phyloP scores from a whole-genome alignment of 2,329 filamentous ascomycete species.

The Claviceps arundinis region DNA sequence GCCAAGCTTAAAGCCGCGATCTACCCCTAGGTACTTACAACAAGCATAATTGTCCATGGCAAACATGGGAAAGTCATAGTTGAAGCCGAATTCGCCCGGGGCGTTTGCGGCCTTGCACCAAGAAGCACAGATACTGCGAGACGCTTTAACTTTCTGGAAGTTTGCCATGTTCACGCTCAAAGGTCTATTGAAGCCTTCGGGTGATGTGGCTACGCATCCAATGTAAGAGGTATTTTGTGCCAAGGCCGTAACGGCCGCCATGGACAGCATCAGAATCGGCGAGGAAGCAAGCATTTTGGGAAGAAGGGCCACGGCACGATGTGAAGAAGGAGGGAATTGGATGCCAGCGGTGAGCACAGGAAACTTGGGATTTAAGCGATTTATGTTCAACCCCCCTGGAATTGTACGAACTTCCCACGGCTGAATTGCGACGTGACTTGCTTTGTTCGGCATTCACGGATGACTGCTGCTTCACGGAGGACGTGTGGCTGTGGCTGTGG shows the following conservation, averaged over 20 bases:
- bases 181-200: neutral
- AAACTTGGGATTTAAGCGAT: too few species aligned
- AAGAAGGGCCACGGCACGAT: neutral
- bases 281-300: neutral
- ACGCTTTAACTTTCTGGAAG: neutral
- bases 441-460: too few species aligned
- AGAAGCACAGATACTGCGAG: neutral
- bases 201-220: neutral
- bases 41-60: neutral
- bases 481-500: too few species aligned
- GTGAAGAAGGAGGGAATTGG: too few species aligned
- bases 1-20: too few species aligned
- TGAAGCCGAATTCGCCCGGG: neutral
- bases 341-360: too few species aligned
- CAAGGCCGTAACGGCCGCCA: neutral
- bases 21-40: neutral
- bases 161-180: neutral
- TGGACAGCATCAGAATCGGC: neutral
- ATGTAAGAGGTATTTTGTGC: neutral
- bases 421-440: too few species aligned
- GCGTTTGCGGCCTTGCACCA: neutral
- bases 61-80: neutral
- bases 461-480: too few species aligned
- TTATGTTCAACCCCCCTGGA: too few species aligned
- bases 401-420: too few species aligned